Conservation (phyloP, 208 protist species). For the Trypanosoma caninum region DNA sequence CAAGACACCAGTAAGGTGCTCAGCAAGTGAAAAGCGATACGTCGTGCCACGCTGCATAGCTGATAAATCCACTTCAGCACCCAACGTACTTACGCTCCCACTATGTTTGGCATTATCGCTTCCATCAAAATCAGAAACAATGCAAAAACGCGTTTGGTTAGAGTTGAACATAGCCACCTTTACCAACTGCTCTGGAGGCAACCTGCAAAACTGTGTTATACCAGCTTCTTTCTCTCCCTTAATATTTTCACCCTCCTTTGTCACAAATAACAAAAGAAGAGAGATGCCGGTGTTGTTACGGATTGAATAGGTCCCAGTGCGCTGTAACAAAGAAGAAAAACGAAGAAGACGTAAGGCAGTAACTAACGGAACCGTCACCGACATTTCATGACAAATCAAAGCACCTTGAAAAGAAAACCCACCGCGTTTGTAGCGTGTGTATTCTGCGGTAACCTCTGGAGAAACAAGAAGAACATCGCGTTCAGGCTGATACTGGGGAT, state of each 20-base stretch:
- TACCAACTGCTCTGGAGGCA: slow-evolving; percentile 12
- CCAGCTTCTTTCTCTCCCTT: background rate
- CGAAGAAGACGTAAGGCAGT: slow-evolving; percentile 20
- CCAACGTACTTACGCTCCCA: background rate
- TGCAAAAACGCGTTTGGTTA: slow-evolving; percentile 35
- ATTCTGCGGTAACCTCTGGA: slow-evolving; percentile 36
- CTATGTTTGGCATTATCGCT: background rate
- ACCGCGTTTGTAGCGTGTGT: slow-evolving; percentile 13
- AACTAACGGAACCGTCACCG: slow-evolving; percentile 30
- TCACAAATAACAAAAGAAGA: slow-evolving; percentile 20
- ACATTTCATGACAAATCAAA: slow-evolving; percentile 25
- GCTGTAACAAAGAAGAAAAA: slow-evolving; percentile 17
- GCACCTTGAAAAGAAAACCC: slow-evolving; percentile 25
- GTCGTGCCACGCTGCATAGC: slow-evolving; percentile 27
- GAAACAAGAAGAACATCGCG: slow-evolving; percentile 29
- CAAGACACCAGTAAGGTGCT: slow-evolving; percentile 23
- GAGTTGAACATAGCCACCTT: slow-evolving; percentile 21
- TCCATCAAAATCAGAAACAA: slow-evolving; percentile 21
- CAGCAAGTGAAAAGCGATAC: slow-evolving; percentile 30
- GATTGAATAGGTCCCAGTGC: slow-evolving; percentile 27
- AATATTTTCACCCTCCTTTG: background rate
- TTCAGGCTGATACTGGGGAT: slow-evolving; percentile 18
- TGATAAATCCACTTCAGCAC: slow-evolving; percentile 34
- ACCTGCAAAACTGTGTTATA: background rate
- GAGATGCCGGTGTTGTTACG: slow-evolving; percentile 31